phyloP scores from a whole-genome alignment of 176 grass and related monocot species.

The Aegilops umbellulata region DNA sequence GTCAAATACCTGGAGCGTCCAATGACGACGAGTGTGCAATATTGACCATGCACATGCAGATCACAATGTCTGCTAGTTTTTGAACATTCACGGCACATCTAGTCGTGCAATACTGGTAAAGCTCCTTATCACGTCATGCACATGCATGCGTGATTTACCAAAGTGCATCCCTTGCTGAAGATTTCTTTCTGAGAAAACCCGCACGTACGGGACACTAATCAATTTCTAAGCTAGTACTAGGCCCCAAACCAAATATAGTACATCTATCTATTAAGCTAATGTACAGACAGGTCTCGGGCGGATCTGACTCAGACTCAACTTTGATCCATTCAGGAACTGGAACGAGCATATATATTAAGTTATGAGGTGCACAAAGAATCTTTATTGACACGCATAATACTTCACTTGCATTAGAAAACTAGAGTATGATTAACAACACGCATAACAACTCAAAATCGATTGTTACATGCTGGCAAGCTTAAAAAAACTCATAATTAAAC shows the following conservation, averaged over 20 bases:
- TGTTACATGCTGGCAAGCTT: slow-evolving; percentile 4
- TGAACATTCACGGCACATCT: background rate
- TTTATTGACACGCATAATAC: background rate
- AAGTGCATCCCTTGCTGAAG: background rate
- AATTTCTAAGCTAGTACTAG: slow-evolving; percentile 1
- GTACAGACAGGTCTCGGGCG: slow-evolving; percentile 8
- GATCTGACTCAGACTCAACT: slow-evolving; percentile 48
- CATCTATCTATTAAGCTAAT: background rate
- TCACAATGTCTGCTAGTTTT: background rate
- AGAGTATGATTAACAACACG: slow-evolving; percentile 3
- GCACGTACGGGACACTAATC: slow-evolving; percentile 12
- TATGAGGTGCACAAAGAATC: slow-evolving; percentile 4
- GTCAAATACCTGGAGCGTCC: slow-evolving; percentile 27
- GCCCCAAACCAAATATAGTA: slow-evolving; percentile 7
- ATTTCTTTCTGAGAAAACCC: slow-evolving; percentile 6
- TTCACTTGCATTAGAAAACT: slow-evolving; percentile 26
- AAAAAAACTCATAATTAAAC: slow-evolving; percentile 18
- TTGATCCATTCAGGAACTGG: slow-evolving; percentile 18
- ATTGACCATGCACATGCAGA: background rate
- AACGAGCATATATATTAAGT: background rate
- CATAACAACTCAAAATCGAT: background rate
- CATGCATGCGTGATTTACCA: background rate
- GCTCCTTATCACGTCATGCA: background rate
- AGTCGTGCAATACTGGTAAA: background rate
- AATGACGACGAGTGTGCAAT: background rate